A percentile compares a stretch with the other conserved stretches of the same genome.
Evolutionary conservation across 2,329 filamentous ascomycete species (phyloP).

Genomic region (Aureobasidium pullulans): DNA sequence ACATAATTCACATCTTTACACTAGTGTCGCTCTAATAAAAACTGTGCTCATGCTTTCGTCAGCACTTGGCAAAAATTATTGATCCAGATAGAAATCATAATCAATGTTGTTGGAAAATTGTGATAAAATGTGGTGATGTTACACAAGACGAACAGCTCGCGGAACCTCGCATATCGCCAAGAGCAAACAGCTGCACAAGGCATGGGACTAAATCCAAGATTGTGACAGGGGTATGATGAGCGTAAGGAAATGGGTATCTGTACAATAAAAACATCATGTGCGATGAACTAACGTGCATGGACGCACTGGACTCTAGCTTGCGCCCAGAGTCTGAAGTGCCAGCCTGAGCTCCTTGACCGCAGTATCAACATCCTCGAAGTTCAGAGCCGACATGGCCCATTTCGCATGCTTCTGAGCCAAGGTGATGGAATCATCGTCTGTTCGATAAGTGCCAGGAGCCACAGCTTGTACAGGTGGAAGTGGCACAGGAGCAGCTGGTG

Average conservation of each 20-base stretch:
- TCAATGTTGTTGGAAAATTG: no score
- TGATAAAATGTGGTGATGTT: background rate
- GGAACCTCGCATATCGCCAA: background rate
- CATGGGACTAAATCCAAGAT: background rate
- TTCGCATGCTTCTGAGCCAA: conserved; percentile 91
- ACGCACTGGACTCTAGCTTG: conserved; percentile 33
- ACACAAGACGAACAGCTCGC: background rate
- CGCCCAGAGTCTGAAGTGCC: conserved; percentile 65
- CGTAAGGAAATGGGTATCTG: background rate
- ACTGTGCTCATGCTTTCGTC: background rate
- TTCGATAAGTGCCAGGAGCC: conserved; percentile 39
- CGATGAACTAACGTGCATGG: background rate
- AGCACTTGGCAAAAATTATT: no score
- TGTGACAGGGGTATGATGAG: background rate
- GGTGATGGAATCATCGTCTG: conserved; percentile 63
- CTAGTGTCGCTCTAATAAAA: background rate
- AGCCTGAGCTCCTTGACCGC: conserved; percentile 76
- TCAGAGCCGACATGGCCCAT: conserved; percentile 92
- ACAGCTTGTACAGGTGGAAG: conserved; percentile 22
- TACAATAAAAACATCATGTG: background rate
- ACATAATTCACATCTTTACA: background rate
- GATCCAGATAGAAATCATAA: no score
- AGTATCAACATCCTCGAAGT: conserved; percentile 91
- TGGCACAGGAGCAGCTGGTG: conserved; percentile 17
- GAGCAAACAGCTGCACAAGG: background rate